Conservation (phyloP, 1,284 basidiomycete species). For the Coniferiporia weirii region DNA sequence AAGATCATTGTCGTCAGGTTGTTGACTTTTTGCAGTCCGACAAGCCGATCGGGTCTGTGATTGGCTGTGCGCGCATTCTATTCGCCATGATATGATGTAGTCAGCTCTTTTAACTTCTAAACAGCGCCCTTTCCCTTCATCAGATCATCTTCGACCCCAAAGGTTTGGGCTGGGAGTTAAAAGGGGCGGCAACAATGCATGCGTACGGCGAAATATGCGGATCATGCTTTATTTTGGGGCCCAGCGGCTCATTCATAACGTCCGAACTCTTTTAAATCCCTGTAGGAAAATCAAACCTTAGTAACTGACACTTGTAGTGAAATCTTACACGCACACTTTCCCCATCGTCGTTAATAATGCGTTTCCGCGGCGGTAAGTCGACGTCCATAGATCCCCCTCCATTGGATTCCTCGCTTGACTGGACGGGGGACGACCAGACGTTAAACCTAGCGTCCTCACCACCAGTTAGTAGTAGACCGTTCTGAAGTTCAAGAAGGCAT, state of each 20-base stretch:
- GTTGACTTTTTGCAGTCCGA: no score
- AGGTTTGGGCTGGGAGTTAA: no score
- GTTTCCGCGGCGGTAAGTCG: constrained; percentile 26
- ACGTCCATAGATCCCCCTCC: constrained; percentile 15
- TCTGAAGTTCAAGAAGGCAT: constrained; percentile 29
- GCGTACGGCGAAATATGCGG: no score
- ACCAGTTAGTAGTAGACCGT: constrained; percentile 48
- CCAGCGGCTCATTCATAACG: constrained; percentile 1
- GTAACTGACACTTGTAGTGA: neutral
- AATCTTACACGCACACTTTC: constrained; percentile 28
- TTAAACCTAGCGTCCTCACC: constrained; percentile 58
- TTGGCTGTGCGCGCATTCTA: no score
- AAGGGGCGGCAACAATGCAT: no score
- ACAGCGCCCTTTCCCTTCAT: no score
- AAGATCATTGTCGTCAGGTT: no score
- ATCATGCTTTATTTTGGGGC: no score
- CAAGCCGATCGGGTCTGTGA: no score
- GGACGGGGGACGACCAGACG: constrained; percentile 37
- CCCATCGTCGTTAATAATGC: constrained; percentile 26
- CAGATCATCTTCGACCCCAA: no score
- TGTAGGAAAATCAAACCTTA: neutral
- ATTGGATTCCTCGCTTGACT: constrained; percentile 7
- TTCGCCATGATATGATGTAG: no score
- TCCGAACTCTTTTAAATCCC: constrained; percentile 13
- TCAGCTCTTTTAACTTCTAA: no score